A percentile compares a stretch with the other conserved stretches of the same genome.
Conservation (phyloP, 2,329 filamentous ascomycete genomes). For the Exophiala spinifera region DNA sequence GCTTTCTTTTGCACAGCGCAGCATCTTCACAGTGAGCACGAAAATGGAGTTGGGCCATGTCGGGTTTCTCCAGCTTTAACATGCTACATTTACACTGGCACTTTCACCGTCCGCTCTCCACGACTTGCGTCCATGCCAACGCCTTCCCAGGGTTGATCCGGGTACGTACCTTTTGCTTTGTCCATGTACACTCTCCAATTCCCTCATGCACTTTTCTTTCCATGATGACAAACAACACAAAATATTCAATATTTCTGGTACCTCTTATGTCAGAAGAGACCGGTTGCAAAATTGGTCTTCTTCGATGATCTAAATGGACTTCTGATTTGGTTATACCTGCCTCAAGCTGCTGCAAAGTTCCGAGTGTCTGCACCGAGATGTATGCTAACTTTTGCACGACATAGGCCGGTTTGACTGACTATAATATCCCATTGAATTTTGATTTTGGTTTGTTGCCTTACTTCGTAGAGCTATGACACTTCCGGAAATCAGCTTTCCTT, state of each 20-base stretch:
- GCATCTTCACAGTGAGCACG: no score
- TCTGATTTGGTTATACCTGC: conserved; percentile 56
- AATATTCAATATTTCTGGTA: conserved; percentile 76
- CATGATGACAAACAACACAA: conserved; percentile 68
- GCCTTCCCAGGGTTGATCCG: not conserved
- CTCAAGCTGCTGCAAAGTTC: not conserved
- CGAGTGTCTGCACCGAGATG: not conserved
- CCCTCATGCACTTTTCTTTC: conserved; percentile 24
- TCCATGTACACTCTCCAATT: not conserved
- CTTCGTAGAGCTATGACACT: no score
- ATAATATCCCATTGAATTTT: no score
- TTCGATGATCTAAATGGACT: conserved; percentile 82
- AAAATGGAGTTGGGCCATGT: no score
- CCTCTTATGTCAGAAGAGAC: conserved; percentile 84
- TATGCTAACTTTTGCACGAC: not conserved
- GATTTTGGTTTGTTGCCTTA: no score
- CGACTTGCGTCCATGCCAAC: no score
- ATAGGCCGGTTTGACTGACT: no score
- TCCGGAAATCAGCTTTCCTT: no score
- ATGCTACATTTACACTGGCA: no score
- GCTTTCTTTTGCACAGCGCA: no score
- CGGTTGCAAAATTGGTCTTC: conserved; percentile 42
- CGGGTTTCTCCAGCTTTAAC: no score
- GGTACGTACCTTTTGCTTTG: not conserved
- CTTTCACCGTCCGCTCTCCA: no score